Evolutionary conservation across 805 yeast genomes (phyloP).

Genomic region (Lachancea waltii): DNA sequence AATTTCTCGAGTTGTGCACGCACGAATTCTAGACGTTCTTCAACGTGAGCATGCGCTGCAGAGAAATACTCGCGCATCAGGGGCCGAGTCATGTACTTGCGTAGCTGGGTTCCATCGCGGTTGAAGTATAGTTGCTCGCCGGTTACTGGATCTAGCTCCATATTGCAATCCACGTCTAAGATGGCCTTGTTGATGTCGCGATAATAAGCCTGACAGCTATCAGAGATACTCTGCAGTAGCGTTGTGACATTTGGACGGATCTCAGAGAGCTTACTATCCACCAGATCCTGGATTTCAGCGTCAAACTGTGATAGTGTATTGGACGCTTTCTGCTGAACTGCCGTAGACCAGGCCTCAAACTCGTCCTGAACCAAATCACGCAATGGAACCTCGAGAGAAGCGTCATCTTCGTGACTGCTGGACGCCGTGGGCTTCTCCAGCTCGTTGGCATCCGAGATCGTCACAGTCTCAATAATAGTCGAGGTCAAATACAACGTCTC

Average conservation of each 20-base stretch:
- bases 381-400: conserved; percentile 17
- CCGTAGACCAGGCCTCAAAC: conserved; percentile 32
- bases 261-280: conserved; percentile 22
- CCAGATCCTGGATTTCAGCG: conserved; percentile 31
- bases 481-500: conserved; percentile 12
- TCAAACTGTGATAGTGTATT: conserved; percentile 38
- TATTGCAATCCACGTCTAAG: conserved; percentile 35
- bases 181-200: conserved; percentile 29
- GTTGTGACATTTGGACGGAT: conserved; percentile 32
- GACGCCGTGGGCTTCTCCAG: conserved; percentile 10
- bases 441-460: conserved; percentile 11
- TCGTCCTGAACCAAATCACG: conserved; percentile 31
- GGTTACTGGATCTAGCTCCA: conserved; percentile 26
- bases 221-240: conserved; percentile 32
- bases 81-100: conserved; percentile 40
- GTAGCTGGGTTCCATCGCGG: conserved; percentile 30
- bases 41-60: conserved; percentile 28
- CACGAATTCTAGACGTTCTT: conserved; percentile 30
- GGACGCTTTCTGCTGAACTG: conserved; percentile 35
- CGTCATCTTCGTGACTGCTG: conserved; percentile 6
- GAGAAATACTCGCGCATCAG: conserved; percentile 40
- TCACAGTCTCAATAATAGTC: conserved; percentile 17
- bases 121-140: conserved; percentile 34
- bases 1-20: conserved; percentile 28
- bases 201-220: conserved; percentile 23